Evolutionary conservation across 768 basidiomycete genomes (phyloP).

Genomic region (Boletus fagicola): DNA sequence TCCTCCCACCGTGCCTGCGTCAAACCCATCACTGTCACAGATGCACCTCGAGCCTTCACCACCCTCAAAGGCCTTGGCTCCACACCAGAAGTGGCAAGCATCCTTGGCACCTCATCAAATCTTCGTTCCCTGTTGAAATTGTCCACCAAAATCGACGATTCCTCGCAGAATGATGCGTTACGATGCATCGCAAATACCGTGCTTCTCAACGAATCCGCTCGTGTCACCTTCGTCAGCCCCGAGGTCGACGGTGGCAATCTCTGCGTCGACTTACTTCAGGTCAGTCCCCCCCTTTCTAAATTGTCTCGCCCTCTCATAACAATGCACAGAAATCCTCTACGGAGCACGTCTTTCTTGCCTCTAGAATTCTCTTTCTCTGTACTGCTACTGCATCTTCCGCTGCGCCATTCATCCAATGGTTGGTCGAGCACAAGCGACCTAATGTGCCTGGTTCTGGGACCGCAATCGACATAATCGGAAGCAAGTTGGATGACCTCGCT

Average conservation of each 20-base stretch:
- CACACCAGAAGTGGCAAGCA: constrained; percentile 62
- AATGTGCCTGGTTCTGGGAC: constrained; percentile 40
- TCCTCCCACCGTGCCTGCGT: background rate
- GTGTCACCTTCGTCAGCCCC: constrained; percentile 52
- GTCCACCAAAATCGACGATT: constrained; percentile 52
- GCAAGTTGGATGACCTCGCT: constrained; percentile 59
- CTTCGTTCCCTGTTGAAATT: constrained; percentile 55
- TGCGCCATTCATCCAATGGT: constrained; percentile 44
- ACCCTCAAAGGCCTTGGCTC: constrained; percentile 76
- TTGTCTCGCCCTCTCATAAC: constrained; percentile 5
- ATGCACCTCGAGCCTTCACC: constrained; percentile 62
- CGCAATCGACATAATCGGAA: constrained; percentile 59
- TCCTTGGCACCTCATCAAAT: constrained; percentile 54
- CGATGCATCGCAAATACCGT: constrained; percentile 79
- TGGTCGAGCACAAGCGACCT: constrained; percentile 64
- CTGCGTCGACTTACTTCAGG: constrained; percentile 59
- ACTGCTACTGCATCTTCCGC: constrained; percentile 55
- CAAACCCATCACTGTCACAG: constrained; percentile 37
- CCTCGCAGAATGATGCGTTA: constrained; percentile 64
- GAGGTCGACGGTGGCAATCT: constrained; percentile 64
- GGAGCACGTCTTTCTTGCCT: constrained; percentile 70
- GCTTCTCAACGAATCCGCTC: constrained; percentile 62
- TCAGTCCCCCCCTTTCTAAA: constrained; percentile 28
- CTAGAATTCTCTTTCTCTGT: constrained; percentile 72
- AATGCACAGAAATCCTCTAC: constrained; percentile 54